phyloP scores from a whole-genome alignment of 176 grass and related monocot genomes.

The Ensete glaucum region DNA sequence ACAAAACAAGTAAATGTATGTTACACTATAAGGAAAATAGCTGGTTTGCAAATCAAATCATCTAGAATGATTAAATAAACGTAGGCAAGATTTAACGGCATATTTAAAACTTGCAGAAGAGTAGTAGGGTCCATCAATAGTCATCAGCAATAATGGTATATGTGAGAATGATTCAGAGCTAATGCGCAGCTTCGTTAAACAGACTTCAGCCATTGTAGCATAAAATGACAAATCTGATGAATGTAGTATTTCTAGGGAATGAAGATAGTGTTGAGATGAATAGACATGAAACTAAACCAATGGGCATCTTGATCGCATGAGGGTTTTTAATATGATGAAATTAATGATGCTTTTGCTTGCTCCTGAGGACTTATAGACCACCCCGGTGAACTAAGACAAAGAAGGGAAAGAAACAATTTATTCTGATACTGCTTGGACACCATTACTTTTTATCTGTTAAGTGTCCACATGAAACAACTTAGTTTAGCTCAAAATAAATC shows the following conservation, averaged over 20 bases:
- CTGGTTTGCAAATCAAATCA: background rate
- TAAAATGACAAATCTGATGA: too few relatives aligned
- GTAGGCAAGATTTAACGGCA: background rate
- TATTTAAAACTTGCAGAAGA: background rate
- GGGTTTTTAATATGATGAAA: too few relatives aligned
- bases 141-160: background rate
- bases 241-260: too few relatives aligned
- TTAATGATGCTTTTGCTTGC: too few relatives aligned
- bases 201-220: too few relatives aligned
- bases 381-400: background rate
- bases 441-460: background rate
- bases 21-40: slow-evolving; percentile 15
- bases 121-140: background rate
- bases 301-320: too few relatives aligned
- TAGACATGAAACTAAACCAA: too few relatives aligned
- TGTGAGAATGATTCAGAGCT: too few relatives aligned
- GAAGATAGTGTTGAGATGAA: too few relatives aligned
- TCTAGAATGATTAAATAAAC: background rate
- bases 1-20: slow-evolving; percentile 33
- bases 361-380: too few relatives aligned
- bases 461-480: background rate
- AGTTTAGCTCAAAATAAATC: background rate
- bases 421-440: background rate
- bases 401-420: background rate
- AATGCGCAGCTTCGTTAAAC: too few relatives aligned